Evolutionary conservation across 2,329 filamentous ascomycete genomes (phyloP).

Genomic region (Furcasterigmium furcatum): DNA sequence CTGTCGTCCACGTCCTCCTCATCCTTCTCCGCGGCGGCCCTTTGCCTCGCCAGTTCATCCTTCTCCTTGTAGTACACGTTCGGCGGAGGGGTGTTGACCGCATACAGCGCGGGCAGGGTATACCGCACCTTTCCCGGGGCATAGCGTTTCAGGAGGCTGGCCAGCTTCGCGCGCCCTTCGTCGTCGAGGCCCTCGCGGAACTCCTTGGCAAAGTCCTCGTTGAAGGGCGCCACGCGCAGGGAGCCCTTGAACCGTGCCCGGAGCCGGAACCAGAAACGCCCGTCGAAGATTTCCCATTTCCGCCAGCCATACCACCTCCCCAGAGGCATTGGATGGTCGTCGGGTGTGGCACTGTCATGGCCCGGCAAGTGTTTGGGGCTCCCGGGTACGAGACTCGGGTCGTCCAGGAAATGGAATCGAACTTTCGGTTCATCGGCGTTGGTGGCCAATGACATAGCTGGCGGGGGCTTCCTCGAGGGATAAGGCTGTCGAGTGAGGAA

Average conservation of each 20-base stretch:
- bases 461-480: constrained; percentile 30
- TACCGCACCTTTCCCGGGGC: constrained; percentile 54
- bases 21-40: neutral
- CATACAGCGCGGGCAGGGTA: constrained; percentile 53
- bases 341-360: too few relatives aligned
- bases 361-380: too few relatives aligned
- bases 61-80: neutral
- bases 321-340: neutral
- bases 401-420: neutral
- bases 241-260: constrained; percentile 35
- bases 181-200: constrained; percentile 42
- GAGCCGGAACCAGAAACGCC: constrained; percentile 58
- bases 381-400: neutral
- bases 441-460: constrained; percentile 9
- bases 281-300: constrained; percentile 48
- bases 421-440: neutral
- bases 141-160: constrained; percentile 40
- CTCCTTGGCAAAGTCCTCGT: constrained; percentile 35
- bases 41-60: neutral
- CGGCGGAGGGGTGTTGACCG: constrained; percentile 23
- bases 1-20: constrained; percentile 7
- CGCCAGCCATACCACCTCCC: constrained; percentile 24
- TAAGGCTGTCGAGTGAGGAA: constrained; percentile 45
- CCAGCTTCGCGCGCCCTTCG: constrained; percentile 28
- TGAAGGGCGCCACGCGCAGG: constrained; percentile 43